phyloP scores from a whole-genome alignment of 306 rosid genomes.

The Hippophae gyantsensis region DNA sequence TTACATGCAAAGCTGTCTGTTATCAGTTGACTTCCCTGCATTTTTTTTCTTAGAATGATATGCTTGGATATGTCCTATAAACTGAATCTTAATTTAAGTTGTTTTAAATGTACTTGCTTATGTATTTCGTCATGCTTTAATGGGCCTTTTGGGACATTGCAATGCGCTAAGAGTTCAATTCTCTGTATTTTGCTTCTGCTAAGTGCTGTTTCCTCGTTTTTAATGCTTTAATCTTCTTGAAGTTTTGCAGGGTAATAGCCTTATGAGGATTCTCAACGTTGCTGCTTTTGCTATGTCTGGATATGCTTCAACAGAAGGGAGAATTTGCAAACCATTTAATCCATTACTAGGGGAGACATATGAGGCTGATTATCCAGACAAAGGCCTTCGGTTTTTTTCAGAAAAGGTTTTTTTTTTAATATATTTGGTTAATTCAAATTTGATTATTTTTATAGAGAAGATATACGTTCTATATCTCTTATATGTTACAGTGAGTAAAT shows the following conservation, averaged over 20 bases:
- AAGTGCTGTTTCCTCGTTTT: constrained; percentile 1
- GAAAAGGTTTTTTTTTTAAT: constrained; percentile 58
- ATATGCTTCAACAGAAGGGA: constrained; percentile 97
- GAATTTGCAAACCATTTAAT: constrained; percentile 94
- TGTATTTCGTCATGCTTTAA: no score
- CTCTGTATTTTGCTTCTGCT: background rate
- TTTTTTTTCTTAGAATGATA: no score
- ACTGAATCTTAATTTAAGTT: no score
- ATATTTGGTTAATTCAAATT: no score
- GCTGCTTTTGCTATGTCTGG: constrained; percentile 99
- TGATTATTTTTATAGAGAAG: no score
- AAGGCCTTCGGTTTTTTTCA: constrained; percentile 89
- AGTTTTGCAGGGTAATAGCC: constrained; percentile 75
- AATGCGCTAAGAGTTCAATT: background rate
- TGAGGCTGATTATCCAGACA: constrained; percentile 89
- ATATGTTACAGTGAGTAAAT: no score
- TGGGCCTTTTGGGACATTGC: no score
- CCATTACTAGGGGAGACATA: constrained; percentile 97
- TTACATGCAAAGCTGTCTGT: no score
- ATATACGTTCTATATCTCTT: no score
- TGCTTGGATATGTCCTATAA: no score
- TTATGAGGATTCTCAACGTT: constrained; percentile 84
- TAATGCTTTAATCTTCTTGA: constrained; percentile 10
- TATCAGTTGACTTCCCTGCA: no score
- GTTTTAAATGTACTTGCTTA: no score